phyloP scores from a whole-genome alignment of 169 alveolate genomes.

The Plasmodium cynomolgi region DNA sequence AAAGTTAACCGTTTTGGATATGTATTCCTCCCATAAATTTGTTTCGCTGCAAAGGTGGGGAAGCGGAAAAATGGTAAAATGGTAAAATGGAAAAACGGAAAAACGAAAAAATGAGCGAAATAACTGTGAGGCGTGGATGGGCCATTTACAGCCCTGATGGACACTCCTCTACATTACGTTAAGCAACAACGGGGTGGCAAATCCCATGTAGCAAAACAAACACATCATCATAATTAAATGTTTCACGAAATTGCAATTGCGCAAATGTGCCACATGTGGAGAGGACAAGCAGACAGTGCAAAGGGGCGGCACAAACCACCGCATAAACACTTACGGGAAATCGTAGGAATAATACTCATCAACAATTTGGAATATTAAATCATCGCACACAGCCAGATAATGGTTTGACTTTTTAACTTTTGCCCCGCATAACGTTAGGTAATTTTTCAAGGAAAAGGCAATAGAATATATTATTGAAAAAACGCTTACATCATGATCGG shows the following conservation, averaged over 20 bases:
- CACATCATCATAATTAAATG: not conserved
- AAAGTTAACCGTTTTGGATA: conserved; percentile 19
- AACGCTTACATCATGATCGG: conserved; percentile 45
- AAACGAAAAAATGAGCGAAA: not conserved
- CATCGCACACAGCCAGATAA: conserved; percentile 27
- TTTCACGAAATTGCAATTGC: not conserved
- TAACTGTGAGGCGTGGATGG: not conserved
- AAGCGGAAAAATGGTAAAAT: not conserved
- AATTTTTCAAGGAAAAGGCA: conserved; percentile 44
- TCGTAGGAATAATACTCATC: conserved; percentile 33
- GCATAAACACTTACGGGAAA: conserved; percentile 23
- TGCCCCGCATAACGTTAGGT: conserved; percentile 25
- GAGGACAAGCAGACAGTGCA: not conserved
- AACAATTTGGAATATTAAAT: conserved; percentile 26
- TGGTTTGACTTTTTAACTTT: conserved; percentile 39
- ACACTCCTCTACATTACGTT: not conserved
- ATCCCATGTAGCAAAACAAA: not conserved
- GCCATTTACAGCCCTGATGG: not conserved
- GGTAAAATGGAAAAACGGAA: not conserved
- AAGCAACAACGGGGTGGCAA: not conserved
- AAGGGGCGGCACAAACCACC: not conserved
- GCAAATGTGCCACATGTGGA: not conserved
- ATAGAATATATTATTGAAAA: conserved; percentile 45
- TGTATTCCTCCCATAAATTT: conserved; percentile 66
- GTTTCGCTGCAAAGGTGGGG: conserved; percentile 34